Base-by-base conservation (phyloP, 495 filamentous ascomycete species). In the Hypoxylon fuscum region DNA sequence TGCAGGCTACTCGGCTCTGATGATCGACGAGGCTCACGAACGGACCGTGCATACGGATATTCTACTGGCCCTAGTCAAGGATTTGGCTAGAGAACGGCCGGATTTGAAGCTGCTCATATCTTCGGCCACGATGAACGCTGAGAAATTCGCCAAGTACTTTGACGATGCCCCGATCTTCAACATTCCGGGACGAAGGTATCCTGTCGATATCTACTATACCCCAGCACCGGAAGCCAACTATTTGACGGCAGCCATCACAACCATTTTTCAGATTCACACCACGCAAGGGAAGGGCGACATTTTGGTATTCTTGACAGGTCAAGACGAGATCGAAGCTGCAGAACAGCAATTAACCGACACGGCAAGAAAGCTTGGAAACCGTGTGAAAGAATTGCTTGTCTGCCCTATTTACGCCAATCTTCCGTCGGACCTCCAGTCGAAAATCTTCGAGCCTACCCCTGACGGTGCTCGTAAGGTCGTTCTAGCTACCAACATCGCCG, bases 21-120 rank as follows among this genome's bases (percentile, higher is more conserved):
- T 98, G 90, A 94, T 98, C 59, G 95, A 98, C 69, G 95, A 98
- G 72, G 95, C 96, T 14, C 95, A 98, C 83, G 95, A 98, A 71
- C 82, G 95, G 62, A 97, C 91, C 0, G 81, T 98, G 9, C 85
- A 90, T 37, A 97, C 96, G 1, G 95, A 98, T 73, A 92, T 98
- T 67, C 80, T 97, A 4, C 85, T 96, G 54, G 93, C 91, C 27
- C 81, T 98, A 29, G 83, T 97, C 43, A 98, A 98, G 71, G 95
- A 98, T 79, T 87, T 98, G 55, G 89, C 91, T 10, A 83, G 92
- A 55, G 89, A 89, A 42, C 79, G 94, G 20, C 91, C 92, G 18
- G 95, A 98, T 58, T 76, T 98, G 43, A 96, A 96, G 74, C 76
- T 98, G 4, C 81, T 98, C 18, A 96, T 98, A 46, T 96, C 92